phyloP scores from a whole-genome alignment of 331 rosid genomes.

The Malus hybrid region DNA sequence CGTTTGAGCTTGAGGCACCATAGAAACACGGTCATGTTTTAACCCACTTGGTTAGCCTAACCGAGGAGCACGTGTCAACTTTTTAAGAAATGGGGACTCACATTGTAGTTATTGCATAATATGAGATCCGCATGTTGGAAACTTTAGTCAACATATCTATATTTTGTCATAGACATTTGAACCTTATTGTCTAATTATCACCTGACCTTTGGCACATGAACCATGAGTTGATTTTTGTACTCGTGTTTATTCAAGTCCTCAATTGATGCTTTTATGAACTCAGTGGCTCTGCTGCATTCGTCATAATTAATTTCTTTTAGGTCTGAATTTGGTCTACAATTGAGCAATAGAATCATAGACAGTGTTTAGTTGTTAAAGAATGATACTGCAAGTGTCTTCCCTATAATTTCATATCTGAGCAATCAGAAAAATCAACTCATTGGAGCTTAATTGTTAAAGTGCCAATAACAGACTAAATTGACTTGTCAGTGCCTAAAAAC shows the following conservation, averaged over 20 bases:
- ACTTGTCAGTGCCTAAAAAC: not conserved
- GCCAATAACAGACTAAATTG: not conserved
- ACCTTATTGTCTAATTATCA: not conserved
- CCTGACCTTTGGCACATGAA: not conserved
- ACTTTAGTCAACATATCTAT: not conserved
- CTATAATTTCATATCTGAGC: not conserved
- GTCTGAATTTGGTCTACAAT: not conserved
- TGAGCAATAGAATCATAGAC: not conserved
- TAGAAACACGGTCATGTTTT: not conserved
- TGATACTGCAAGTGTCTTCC: not conserved
- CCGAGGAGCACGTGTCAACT: not conserved
- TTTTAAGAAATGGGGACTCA: not conserved
- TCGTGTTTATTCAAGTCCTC: not conserved
- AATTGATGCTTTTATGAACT: not conserved
- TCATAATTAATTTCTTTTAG: not conserved
- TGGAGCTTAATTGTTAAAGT: not conserved
- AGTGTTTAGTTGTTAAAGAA: not conserved
- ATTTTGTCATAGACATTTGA: not conserved
- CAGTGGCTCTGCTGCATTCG: not conserved
- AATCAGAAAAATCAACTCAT: not conserved
- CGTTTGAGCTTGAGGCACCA: not conserved
- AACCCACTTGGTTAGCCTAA: not conserved
- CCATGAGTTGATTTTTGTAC: not conserved
- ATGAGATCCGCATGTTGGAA: not conserved
- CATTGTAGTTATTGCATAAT: not conserved